Evolutionary conservation across 805 yeast species (phyloP), one percentile per base, ranked within the genome.

Genomic region (Barnettozyma pratensis): DNA sequence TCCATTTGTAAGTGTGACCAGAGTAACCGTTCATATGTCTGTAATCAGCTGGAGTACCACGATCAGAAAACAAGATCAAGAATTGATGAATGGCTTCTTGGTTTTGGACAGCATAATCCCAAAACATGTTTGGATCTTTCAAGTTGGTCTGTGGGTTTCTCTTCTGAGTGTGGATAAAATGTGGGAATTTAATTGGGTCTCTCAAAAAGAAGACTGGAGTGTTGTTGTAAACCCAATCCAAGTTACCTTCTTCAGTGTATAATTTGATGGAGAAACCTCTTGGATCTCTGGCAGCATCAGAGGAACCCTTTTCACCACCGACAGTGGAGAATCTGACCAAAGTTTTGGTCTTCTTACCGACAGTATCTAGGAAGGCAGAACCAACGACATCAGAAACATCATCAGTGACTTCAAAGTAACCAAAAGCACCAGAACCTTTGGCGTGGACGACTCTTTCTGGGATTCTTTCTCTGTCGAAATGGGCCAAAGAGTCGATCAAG

Each of bases 381-480:
- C 77, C 73, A 62, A 85, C 80, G 42, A 86, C 61, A 64, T 86
- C 92, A 8, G 87, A 71, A 61, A 87, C 81, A 60, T 87, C 95
- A 58, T 88, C 92, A 10, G 96, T 88, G 45, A 85, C 91, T 67
- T 86, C 95, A 64, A 89, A 89, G 56, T 75, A 77, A 56, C 96
- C 96, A 64, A 75, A 87, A 8, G 96, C 96, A 63, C 96, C 96
- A 11, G 91, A 85, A 57, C 96, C 96, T 66, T 88, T 88, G 47
- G 96, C 96, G 63, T 88, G 96, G 35, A 89, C 96, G 49, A 88
- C 96, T 69, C 96, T 77, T 71, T 89, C 96, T 10, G 96, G 96
- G 55, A 88, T 85, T 68, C 96, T 75, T 69, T 88, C 96, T 57
- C 96, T 76, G 70, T 87, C 95, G 60, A 88, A 88, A 67, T 87